phyloP scores from a whole-genome alignment of 768 basidiomycete species.

The Amanita exitialis region DNA sequence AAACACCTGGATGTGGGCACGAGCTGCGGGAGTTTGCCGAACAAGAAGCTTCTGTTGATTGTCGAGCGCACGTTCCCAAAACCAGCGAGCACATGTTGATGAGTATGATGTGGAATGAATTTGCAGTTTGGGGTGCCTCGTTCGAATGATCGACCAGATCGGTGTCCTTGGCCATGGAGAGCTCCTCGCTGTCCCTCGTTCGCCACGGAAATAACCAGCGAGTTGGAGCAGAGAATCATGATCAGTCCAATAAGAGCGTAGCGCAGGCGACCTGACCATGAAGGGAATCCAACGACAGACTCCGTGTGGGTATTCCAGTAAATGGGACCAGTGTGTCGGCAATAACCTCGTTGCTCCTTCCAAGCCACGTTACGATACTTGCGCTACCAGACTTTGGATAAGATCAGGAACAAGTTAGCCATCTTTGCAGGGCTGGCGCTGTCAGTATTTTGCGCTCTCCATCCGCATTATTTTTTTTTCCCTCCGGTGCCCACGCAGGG shows the following conservation, averaged over 20 bases:
- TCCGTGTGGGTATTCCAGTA: not conserved
- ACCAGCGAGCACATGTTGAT: not conserved
- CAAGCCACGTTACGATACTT: not conserved
- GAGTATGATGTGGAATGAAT: not conserved
- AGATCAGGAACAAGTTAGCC: not conserved
- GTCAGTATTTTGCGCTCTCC: not conserved
- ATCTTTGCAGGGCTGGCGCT: not conserved
- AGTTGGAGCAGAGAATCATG: not conserved
- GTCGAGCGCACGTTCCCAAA: constrained; percentile 1
- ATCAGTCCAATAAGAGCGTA: not conserved
- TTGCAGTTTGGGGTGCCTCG: constrained; percentile 1
- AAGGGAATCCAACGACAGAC: not conserved
- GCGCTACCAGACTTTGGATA: not conserved
- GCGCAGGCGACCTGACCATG: not conserved
- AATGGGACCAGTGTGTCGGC: not conserved
- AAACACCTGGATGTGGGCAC: not conserved
- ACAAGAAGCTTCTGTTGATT: not conserved
- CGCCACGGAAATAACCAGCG: not conserved
- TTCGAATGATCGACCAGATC: not conserved
- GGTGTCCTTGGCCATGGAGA: not conserved
- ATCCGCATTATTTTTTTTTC: not conserved
- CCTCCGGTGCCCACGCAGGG: not conserved
- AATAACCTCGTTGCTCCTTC: not conserved
- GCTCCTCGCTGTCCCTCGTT: not conserved
- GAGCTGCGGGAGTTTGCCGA: not conserved